Base-by-base conservation (phyloP, 2,329 filamentous ascomycete species). In the Rhexocercosporidium sp. region DNA sequence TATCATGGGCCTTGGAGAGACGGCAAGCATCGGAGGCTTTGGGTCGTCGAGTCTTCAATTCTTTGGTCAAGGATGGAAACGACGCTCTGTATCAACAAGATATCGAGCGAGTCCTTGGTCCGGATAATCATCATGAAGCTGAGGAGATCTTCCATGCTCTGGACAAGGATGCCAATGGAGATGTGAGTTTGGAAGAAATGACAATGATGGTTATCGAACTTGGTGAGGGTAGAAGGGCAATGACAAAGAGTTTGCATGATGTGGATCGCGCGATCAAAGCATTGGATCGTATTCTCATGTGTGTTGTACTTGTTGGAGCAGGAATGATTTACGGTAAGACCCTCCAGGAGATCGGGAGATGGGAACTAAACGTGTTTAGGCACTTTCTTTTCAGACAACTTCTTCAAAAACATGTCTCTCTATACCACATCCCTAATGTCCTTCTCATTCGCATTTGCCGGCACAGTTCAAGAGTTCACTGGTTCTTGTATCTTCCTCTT, bases 401-500 rank as follows among this genome's bases (percentile, higher is more conserved):
- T 41, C 69, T 78, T 70, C 73, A 73, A 64, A 75, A 75, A 18
- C n/a, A 25, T 41, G 54, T 46, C 74, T 94, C 59, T 95, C 94
- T 70, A 97, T 96, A 1, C 91, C 95, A 0, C 85, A 98, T 49
- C 88, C 98, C 11, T 97, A 95, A 7, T 56, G 60, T 16, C 60
- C 47, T 83, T 98, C n/a, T 97, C 95, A 4, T 99, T 98, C 81
- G 91, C 97, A 73, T 98, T 98, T 79, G 90, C 94, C 22, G 91
- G 91, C 65, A 97, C 94, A 1, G 90, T 91, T 3, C 94, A 97
- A 80, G 96, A 99, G 79, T 92, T 99, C 70, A 87, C 98, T 18
- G 95, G 95, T 75, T 97, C 94, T 44, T 98, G 95, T 82, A 97
- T 99, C 76, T 98, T 99, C 83, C 83, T 99, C 1, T 99, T 99